Evolutionary conservation across 2,329 filamentous ascomycete species (phyloP).

Genomic region (Hypoxylon sp.): DNA sequence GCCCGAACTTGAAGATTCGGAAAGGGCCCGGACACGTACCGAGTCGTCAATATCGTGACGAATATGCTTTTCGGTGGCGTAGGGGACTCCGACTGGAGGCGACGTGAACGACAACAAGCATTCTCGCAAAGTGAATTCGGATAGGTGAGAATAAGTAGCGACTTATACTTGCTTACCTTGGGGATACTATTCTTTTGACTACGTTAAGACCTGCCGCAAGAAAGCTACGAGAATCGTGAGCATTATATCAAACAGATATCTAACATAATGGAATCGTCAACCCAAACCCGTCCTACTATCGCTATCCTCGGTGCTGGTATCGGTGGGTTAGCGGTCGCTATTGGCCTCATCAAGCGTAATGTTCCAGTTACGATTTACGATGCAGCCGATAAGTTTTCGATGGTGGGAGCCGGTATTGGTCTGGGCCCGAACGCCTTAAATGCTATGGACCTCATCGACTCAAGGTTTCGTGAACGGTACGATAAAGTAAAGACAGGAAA

Average conservation of each 20-base stretch:
- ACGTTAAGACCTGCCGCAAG: no score
- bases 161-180: no score
- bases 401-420: conserved; percentile 47
- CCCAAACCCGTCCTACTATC: conserved; percentile 27
- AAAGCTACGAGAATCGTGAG: no score
- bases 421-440: conserved; percentile 53
- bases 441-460: conserved; percentile 54
- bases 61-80: background rate
- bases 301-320: conserved; percentile 46
- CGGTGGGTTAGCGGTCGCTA: conserved; percentile 43
- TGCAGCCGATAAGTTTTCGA: conserved; percentile 38
- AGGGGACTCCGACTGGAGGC: background rate
- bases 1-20: conserved; percentile 4
- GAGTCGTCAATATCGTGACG: background rate
- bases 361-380: conserved; percentile 44
- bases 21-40: conserved; percentile 1
- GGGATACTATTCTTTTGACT: no score
- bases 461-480: conserved; percentile 49
- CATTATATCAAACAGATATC: no score
- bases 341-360: conserved; percentile 42
- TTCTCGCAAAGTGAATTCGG: no score
- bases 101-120: no score
- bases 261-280: conserved; percentile 6
- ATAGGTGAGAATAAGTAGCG: no score
- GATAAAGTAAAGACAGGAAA: conserved; percentile 52